Conservation (phyloP, 805 yeast species). For the Yamadazyma paraphyllophila region DNA sequence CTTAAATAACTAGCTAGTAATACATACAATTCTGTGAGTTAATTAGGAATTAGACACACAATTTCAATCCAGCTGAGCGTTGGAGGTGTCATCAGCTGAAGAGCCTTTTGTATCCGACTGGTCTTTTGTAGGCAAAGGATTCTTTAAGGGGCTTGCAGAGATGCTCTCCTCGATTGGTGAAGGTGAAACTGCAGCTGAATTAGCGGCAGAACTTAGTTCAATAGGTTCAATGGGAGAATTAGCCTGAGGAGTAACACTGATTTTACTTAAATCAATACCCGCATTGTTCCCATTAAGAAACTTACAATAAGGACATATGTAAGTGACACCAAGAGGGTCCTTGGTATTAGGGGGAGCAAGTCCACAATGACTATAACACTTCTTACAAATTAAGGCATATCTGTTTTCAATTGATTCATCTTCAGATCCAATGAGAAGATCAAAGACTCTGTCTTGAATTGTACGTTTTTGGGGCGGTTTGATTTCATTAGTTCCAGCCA, state of each 20-base stretch:
- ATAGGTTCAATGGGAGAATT: background rate
- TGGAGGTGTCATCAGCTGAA: background rate
- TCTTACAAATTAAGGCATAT: slow-evolving; percentile 67
- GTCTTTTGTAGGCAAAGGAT: background rate
- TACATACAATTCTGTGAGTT: background rate
- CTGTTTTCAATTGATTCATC: slow-evolving; percentile 62
- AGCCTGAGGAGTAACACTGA: background rate
- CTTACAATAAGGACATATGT: slow-evolving; percentile 68
- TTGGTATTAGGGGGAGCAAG: slow-evolving; percentile 68
- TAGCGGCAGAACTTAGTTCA: background rate
- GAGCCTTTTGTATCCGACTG: background rate
- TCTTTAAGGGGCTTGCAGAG: background rate
- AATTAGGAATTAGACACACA: background rate
- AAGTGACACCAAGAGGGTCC: slow-evolving; percentile 49
- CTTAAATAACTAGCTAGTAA: slow-evolving; percentile 20
- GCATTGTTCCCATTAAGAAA: slow-evolving; percentile 27
- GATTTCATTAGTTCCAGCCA: background rate
- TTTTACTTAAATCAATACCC: slow-evolving; percentile 2
- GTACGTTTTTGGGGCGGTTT: slow-evolving; percentile 16
- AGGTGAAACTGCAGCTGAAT: background rate
- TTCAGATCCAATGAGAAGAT: slow-evolving; percentile 48
- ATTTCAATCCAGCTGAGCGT: background rate
- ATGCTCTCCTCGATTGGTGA: too few relatives aligned
- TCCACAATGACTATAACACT: slow-evolving; percentile 75
- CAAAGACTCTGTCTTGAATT: slow-evolving; percentile 38